Evolutionary conservation across 2,329 filamentous ascomycete species (phyloP).

Genomic region (Knufia petricola): DNA sequence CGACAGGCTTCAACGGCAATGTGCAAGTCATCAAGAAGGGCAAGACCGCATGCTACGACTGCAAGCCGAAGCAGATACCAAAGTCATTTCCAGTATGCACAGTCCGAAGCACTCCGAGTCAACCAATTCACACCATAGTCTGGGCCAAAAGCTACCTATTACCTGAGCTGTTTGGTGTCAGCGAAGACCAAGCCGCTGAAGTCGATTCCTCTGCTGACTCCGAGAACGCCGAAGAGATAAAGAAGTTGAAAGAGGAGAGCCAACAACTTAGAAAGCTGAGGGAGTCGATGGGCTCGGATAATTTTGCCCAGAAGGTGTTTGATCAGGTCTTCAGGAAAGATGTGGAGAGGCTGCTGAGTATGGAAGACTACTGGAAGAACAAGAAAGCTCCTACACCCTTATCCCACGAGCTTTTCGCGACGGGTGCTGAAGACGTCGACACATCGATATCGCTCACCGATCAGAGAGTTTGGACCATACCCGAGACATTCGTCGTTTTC

Average conservation of each 20-base stretch:
- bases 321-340: slow-evolving; percentile 87
- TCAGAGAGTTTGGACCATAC: slow-evolving; percentile 69
- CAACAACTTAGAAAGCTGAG: slow-evolving; percentile 75
- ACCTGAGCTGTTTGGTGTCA: slow-evolving; percentile 87
- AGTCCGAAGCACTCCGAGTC: slow-evolving; percentile 88
- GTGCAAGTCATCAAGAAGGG: slow-evolving; percentile 94
- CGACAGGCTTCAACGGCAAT: slow-evolving; percentile 94
- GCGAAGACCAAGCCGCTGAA: slow-evolving; percentile 71
- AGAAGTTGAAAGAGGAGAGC: slow-evolving; percentile 74
- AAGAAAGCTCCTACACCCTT: slow-evolving; percentile 65
- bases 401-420: slow-evolving; percentile 53
- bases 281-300: slow-evolving; percentile 64
- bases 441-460: slow-evolving; percentile 52
- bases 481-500: slow-evolving; percentile 80
- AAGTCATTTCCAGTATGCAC: slow-evolving; percentile 96
- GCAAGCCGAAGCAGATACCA: slow-evolving; percentile 75
- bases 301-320: slow-evolving; percentile 73
- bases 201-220: slow-evolving; percentile 71
- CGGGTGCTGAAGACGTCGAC: slow-evolving; percentile 42
- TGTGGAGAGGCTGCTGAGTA: slow-evolving; percentile 68
- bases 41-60: slow-evolving; percentile 91
- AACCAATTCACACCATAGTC: slow-evolving; percentile 96
- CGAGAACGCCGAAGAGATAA: slow-evolving; percentile 81
- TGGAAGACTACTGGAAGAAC: slow-evolving; percentile 95
- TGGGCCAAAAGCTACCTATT: slow-evolving; percentile 97